Evolutionary conservation across 495 filamentous ascomycete genomes (phyloP).

Genomic region (Penicillium simplicissimum): DNA sequence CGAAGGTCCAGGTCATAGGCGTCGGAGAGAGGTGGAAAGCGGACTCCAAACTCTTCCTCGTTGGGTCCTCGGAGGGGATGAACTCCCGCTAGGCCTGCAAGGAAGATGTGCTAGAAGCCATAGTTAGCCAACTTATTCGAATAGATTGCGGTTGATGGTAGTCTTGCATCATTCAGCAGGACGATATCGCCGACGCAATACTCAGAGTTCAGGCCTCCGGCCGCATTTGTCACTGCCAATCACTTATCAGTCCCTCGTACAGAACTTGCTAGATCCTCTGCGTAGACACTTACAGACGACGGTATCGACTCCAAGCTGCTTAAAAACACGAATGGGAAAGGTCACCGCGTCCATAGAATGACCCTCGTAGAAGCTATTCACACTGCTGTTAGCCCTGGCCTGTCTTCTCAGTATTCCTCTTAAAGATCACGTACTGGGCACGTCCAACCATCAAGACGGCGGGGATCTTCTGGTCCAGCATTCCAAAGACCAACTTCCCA

Average conservation of each 20-base stretch:
- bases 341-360: constrained; percentile 67
- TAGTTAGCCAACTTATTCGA: neutral
- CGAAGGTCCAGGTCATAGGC: constrained; percentile 74
- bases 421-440: constrained; percentile 60
- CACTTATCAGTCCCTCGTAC: constrained; percentile 14
- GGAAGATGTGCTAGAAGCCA: constrained; percentile 63
- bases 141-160: neutral
- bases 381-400: neutral
- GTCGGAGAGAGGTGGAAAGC: constrained; percentile 73
- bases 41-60: constrained; percentile 63
- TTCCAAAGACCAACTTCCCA: constrained; percentile 71
- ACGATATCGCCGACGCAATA: constrained; percentile 75
- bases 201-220: constrained; percentile 68
- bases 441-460: constrained; percentile 74
- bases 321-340: constrained; percentile 71
- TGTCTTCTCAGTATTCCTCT: neutral
- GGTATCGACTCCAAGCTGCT: constrained; percentile 62
- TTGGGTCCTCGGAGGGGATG: constrained; percentile 76
- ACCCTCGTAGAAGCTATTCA: constrained; percentile 71
- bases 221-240: constrained; percentile 68
- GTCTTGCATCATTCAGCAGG: constrained; percentile 65
- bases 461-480: constrained; percentile 56
- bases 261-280: neutral
- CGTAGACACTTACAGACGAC: constrained; percentile 56
- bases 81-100: constrained; percentile 67